A percentile compares a stretch with the other conserved stretches of the same genome.
Conservation (phyloP, 306 rosid genomes). For the Cucumis cinereus region DNA sequence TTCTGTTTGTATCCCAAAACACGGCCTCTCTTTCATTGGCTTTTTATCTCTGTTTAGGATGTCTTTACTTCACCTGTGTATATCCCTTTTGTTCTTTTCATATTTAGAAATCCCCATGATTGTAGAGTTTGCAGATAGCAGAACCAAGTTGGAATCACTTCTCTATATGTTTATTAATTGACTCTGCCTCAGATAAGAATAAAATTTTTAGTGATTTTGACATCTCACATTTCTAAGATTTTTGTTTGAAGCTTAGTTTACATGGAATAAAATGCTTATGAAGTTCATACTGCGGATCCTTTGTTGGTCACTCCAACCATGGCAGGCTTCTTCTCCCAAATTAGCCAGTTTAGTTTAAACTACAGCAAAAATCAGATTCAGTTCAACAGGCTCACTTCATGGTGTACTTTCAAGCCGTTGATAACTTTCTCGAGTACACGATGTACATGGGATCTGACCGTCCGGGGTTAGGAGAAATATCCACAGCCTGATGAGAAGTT, state of each 20-base stretch:
- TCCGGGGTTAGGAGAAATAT: constrained; percentile 74
- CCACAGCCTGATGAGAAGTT: constrained; percentile 41
- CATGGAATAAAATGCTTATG: neutral
- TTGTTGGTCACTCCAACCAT: neutral
- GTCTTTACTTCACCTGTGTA: neutral
- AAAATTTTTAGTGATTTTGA: neutral
- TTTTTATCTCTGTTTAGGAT: neutral
- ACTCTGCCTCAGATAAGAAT: neutral
- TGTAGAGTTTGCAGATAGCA: neutral
- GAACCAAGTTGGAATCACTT: neutral
- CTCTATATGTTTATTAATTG: neutral
- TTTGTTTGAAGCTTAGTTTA: neutral
- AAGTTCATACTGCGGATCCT: neutral
- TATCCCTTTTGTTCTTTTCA: neutral
- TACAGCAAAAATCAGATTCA: neutral
- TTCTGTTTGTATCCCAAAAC: constrained; percentile 3
- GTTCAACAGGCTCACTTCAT: neutral
- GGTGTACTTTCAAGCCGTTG: constrained; percentile 16
- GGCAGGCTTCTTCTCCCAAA: neutral
- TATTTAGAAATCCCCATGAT: neutral
- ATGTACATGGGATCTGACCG: constrained; percentile 69
- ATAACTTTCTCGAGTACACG: constrained; percentile 44
- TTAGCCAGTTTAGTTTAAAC: neutral
- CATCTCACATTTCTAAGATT: neutral
- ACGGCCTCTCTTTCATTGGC: neutral